Conservation (phyloP, 345 rosid species). For the Citrus reticulata region DNA sequence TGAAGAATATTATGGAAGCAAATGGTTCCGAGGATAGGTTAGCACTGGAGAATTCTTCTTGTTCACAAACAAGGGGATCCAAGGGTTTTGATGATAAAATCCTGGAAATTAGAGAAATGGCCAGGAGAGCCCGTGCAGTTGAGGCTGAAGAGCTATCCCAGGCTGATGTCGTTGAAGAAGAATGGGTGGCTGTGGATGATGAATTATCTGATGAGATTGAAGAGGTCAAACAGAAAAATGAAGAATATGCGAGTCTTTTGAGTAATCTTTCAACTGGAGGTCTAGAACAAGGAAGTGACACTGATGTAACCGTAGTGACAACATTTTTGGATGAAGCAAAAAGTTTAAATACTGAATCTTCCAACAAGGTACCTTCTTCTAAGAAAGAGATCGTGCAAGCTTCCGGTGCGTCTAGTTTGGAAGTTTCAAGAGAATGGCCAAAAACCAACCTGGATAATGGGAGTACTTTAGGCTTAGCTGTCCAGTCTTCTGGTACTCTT, state of each 20-base stretch:
- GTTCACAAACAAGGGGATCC: conserved; percentile 26
- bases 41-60: conserved; percentile 26
- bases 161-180: conserved; percentile 28
- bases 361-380: conserved; percentile 18
- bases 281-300: conserved; percentile 19
- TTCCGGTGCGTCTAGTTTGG: conserved; percentile 20
- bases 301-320: conserved; percentile 15
- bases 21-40: conserved; percentile 32
- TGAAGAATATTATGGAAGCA: conserved; percentile 44
- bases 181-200: conserved; percentile 16
- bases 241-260: conserved; percentile 16
- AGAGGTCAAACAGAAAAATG: conserved; percentile 11
- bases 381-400: conserved; percentile 24
- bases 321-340: neutral
- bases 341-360: conserved; percentile 18
- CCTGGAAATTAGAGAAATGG: conserved; percentile 51
- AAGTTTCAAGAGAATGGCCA: conserved; percentile 22
- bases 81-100: conserved; percentile 38
- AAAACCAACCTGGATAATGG: conserved; percentile 6
- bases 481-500: conserved; percentile 32
- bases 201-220: conserved; percentile 15
- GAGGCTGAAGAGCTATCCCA: conserved; percentile 36
- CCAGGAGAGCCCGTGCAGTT: conserved; percentile 44
- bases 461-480: conserved; percentile 10
- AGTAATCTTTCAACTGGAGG: conserved; percentile 15